Conservation (phyloP, 225 moss, liverwort and hornwort genomes). For the Climacium dendroides region DNA sequence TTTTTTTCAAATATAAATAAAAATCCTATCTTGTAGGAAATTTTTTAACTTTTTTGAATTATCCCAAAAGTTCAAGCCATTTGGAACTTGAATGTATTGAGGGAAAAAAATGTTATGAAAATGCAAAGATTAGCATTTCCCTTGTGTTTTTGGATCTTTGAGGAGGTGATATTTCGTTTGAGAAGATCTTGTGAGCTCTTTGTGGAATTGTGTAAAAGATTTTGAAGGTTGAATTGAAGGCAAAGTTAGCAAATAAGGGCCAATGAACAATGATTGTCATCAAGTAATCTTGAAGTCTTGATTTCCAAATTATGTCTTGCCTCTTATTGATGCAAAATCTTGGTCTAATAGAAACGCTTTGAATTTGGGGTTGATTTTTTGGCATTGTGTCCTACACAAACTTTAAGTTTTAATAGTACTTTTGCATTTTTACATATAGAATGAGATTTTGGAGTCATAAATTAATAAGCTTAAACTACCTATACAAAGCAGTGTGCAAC, state of each 20-base stretch:
- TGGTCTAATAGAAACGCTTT: not conserved
- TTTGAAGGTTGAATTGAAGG: not conserved
- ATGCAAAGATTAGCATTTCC: not conserved
- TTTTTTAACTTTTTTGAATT: not conserved
- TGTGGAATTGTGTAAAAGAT: not conserved
- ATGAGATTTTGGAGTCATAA: not conserved
- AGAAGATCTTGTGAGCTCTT: not conserved
- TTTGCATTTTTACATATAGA: not conserved
- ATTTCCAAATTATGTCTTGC: not conserved
- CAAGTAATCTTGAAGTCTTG: not conserved
- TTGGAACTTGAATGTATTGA: not conserved
- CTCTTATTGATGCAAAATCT: not conserved
- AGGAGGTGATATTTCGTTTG: too few species aligned
- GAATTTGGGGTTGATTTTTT: not conserved
- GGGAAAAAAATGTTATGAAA: not conserved
- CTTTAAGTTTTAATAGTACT: not conserved
- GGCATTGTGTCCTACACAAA: not conserved
- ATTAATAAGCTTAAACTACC: not conserved
- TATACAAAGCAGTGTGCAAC: not conserved
- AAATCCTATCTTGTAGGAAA: fast-evolving
- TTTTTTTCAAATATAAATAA: not conserved
- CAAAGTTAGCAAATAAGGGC: not conserved
- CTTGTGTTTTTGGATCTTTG: not conserved
- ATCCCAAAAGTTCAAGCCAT: not conserved
- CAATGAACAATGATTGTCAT: fast-evolving